These are phyloP conservation scores for Trichoderma gracile DNA, from an alignment of 2,329 filamentous ascomycete genomes.

Conservation along the genomic window DNA sequence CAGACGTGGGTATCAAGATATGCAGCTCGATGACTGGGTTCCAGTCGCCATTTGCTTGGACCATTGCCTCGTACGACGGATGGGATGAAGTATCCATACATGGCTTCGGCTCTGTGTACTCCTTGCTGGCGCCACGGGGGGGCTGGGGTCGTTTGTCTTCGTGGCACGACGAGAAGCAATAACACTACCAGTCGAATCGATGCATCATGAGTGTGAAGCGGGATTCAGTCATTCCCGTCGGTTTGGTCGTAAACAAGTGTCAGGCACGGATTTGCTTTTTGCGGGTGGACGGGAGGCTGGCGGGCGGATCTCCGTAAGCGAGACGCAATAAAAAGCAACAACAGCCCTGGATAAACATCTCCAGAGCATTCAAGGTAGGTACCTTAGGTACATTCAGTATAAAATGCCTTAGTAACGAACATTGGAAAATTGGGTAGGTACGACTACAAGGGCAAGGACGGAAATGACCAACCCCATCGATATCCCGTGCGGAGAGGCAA, in stretches of 20 bases:
- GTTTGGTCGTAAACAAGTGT: background rate
- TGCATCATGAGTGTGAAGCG: background rate
- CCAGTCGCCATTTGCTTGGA: background rate
- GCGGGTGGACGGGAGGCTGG: constrained; percentile 12
- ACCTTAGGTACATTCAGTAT: too few relatives aligned
- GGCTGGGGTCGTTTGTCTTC: background rate
- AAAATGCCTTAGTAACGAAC: too few relatives aligned
- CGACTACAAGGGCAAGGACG: background rate
- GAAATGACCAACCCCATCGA: constrained; percentile 1
- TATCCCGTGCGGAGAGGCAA: constrained; percentile 12
- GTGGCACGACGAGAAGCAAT: background rate
- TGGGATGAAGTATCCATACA: too few relatives aligned
- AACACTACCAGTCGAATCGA: too few relatives aligned
- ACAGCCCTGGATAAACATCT: too few relatives aligned
- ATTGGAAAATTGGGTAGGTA: too few relatives aligned
- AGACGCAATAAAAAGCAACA: constrained; percentile 3
- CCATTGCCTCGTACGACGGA: too few relatives aligned
- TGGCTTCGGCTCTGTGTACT: background rate
- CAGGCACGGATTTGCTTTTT: background rate
- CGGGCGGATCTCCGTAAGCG: constrained; percentile 4
- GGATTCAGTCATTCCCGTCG: background rate
- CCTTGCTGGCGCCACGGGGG: background rate
- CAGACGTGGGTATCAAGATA: background rate
- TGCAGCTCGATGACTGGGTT: constrained; percentile 4
- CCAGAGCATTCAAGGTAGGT: too few relatives aligned